Conservation (phyloP, 139 green algal genomes). For the Chlamydomonas urium region DNA sequence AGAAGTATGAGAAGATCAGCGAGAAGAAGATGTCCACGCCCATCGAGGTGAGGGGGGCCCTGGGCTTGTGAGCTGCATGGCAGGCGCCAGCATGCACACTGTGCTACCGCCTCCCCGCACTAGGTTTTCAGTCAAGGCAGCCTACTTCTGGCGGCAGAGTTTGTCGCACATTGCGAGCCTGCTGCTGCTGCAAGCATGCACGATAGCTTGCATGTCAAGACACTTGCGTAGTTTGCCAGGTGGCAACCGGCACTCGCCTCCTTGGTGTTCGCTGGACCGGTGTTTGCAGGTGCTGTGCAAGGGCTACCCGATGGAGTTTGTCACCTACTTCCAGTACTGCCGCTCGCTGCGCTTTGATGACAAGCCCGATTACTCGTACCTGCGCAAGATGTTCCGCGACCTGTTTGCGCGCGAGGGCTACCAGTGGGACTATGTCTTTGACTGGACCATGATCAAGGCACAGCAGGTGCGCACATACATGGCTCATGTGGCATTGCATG, state of each 20-base stretch:
- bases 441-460: constrained; percentile 99
- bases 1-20: constrained; percentile 99
- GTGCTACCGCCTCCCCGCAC: constrained; percentile 88
- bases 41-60: constrained; percentile 68
- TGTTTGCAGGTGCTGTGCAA: constrained; percentile 77
- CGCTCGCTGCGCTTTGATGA: constrained; percentile 97
- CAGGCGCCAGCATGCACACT: constrained; percentile 94
- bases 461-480: constrained; percentile 62
- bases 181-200: too few relatives aligned
- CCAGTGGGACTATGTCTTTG: constrained; percentile 99
- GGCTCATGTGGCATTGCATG: too few relatives aligned
- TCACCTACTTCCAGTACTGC: constrained; percentile 86
- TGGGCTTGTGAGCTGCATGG: constrained; percentile 58
- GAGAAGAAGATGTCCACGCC: constrained; percentile 99
- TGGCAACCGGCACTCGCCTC: too few relatives aligned
- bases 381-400: constrained; percentile 96
- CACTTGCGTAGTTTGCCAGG: too few relatives aligned
- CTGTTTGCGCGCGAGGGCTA: constrained; percentile 95
- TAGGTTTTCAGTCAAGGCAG: too few relatives aligned
- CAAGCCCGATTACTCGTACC: constrained; percentile 98
- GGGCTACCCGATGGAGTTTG: constrained; percentile 93
- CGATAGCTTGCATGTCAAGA: too few relatives aligned
- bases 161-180: too few relatives aligned
- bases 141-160: too few relatives aligned
- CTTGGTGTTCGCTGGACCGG: neutral